Evolutionary conservation across 208 protist species (phyloP).

Genomic region (Leishmania amazonensis): DNA sequence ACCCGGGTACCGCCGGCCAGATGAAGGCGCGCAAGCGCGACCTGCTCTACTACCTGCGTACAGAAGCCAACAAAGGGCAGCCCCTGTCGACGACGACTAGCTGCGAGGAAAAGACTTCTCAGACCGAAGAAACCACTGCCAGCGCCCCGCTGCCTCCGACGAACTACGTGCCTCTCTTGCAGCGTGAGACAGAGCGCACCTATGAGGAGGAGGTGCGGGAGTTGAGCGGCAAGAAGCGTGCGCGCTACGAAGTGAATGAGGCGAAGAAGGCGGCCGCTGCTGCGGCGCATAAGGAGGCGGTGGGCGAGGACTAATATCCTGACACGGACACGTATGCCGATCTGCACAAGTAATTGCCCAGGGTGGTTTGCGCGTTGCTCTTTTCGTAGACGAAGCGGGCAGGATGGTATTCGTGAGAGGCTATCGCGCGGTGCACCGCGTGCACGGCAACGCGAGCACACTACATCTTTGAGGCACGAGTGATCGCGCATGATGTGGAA

Average conservation of each 20-base stretch:
- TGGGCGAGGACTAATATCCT: background rate
- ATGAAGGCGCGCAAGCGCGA: slow-evolving; percentile 58
- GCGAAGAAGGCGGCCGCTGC: slow-evolving; percentile 58
- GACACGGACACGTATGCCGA: background rate
- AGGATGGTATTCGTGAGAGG: background rate
- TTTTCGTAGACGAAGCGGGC: background rate
- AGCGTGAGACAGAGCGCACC: slow-evolving; percentile 79
- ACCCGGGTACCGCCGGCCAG: slow-evolving; percentile 42
- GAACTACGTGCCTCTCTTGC: slow-evolving; percentile 67
- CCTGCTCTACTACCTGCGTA: slow-evolving; percentile 35
- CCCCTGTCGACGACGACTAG: background rate
- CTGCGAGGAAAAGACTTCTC: background rate
- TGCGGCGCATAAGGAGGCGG: background rate
- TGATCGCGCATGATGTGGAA: background rate
- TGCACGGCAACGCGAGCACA: background rate
- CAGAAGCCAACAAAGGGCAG: background rate
- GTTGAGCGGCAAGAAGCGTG: slow-evolving; percentile 69
- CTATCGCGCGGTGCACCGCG: too few species aligned
- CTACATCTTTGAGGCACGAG: background rate
- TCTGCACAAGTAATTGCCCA: background rate
- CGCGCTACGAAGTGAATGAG: slow-evolving; percentile 77
- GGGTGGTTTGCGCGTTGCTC: background rate
- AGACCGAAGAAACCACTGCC: too few species aligned
- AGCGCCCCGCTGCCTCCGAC: background rate
- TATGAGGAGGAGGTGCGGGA: slow-evolving; percentile 69